Base-by-base conservation (phyloP, 768 basidiomycete species). In the Collybia mongolica region DNA sequence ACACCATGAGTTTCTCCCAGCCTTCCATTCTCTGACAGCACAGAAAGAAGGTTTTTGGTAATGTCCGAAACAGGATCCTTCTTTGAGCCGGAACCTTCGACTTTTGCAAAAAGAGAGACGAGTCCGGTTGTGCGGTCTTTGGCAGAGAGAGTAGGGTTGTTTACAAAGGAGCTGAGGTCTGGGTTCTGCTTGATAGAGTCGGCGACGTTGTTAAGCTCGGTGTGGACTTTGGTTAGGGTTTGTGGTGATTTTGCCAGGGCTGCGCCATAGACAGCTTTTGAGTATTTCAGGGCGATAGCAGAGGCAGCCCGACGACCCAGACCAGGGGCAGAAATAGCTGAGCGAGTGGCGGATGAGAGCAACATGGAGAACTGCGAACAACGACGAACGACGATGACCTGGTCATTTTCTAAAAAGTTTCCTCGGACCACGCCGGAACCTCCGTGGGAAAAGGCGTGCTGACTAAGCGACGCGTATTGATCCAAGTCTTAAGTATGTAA, bases 11-110 rank as follows among this genome's bases (percentile, higher is more conserved):
- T 84, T 77, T 96, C 90, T 54, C 74, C 80, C 54, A 98, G 77
- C 56, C 97, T 80, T 51, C 94, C 94, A 69, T 99, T 99, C 70
- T 96, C 90, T 52, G 90, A 88, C 53, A 99, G 81, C 59, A 98
- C 85, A 32, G 69, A 67, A 65, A 99, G 84, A 59, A 99, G 80
- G 74, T 98, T 96, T 80, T 88, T 90, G 62, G 94, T 93, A 68
- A 93, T 79, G 51, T 92, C 89, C 42, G 88, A 88, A 44, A 88
- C 69, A n/a, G 81, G 68, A 50, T 85, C 86, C 76, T 89, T 91
- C 80, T 82, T 90, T 38, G 73, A 62, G 18, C 73, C 77, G 32
- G 74, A 29, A 23, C 77, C 76, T 69, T 88, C 88, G 28, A 86
- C 76, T 49, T 82, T 83, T 53, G 82, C 69, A 64, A 84, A 85